Conservation (phyloP, 805 yeast species). For the Cyberlindnera xishuangbannaensis region DNA sequence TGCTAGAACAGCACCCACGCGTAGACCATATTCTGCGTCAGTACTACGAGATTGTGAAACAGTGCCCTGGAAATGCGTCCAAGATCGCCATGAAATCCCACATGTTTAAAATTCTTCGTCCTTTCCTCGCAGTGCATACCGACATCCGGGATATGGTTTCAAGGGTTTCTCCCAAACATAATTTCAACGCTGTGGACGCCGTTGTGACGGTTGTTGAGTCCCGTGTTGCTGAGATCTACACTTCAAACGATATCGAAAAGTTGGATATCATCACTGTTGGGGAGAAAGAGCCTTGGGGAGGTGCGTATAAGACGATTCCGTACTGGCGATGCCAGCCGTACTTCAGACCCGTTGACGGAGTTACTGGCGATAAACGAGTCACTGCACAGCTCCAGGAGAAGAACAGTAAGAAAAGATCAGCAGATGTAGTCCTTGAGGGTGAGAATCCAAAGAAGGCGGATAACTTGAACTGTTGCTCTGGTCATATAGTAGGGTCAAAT, state of each 20-base stretch:
- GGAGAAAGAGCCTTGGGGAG: conserved; percentile 66
- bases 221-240: conserved; percentile 52
- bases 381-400: conserved; percentile 26
- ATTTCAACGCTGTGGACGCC: conserved; percentile 44
- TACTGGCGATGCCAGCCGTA: conserved; percentile 97
- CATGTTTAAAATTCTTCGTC: conserved; percentile 77
- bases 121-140: conserved; percentile 71
- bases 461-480: not conserved
- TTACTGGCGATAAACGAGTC: conserved; percentile 41
- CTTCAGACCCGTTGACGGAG: conserved; percentile 85
- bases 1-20: conserved; percentile 71
- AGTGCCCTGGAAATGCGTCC: conserved; percentile 51
- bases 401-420: conserved; percentile 23
- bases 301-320: conserved; percentile 73
- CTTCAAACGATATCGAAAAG: conserved; percentile 44
- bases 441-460: conserved; percentile 15
- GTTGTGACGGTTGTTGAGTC: conserved; percentile 63
- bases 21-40: conserved; percentile 81
- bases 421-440: conserved; percentile 18
- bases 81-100: conserved; percentile 86
- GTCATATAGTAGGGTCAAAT: too few species aligned
- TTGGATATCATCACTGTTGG: conserved; percentile 54
- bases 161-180: conserved; percentile 35
- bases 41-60: conserved; percentile 71
- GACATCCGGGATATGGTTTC: conserved; percentile 77